These are phyloP conservation scores for Neurospora tetraspora DNA, from an alignment of 495 filamentous ascomycete genomes.

Conservation along the genomic window DNA sequence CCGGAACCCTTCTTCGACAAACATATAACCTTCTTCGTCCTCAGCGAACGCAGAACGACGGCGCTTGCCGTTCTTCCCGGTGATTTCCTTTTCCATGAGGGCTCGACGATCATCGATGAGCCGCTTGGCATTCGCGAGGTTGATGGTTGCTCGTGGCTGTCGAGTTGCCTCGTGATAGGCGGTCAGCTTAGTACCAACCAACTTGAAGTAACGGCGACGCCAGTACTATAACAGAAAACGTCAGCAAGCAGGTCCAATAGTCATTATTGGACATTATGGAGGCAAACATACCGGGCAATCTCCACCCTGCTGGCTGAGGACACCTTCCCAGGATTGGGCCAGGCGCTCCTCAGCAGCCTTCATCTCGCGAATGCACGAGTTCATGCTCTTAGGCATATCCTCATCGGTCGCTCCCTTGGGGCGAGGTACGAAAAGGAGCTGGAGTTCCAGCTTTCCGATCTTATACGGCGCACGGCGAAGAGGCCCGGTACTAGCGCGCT, in stretches of 20 bases:
- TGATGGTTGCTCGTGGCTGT: constrained; percentile 93
- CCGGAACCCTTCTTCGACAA: constrained; percentile 97
- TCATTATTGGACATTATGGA: neutral
- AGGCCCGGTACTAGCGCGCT: constrained; percentile 58
- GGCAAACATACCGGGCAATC: constrained; percentile 83
- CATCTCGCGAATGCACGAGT: constrained; percentile 82
- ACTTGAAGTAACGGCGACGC: constrained; percentile 95
- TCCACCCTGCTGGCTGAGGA: constrained; percentile 89
- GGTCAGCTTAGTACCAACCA: constrained; percentile 81
- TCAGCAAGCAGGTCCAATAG: constrained; percentile 12
- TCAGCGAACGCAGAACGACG: constrained; percentile 93
- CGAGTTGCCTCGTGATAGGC: constrained; percentile 93
- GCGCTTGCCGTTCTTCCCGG: constrained; percentile 62
- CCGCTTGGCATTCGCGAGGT: constrained; percentile 85
- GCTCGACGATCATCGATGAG: constrained; percentile 87
- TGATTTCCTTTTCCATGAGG: constrained; percentile 69
- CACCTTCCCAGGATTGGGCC: constrained; percentile 70
- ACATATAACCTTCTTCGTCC: constrained; percentile 99
- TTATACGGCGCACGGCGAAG: constrained; percentile 76
- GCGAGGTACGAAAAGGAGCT: constrained; percentile 87
- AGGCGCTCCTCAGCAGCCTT: constrained; percentile 71
- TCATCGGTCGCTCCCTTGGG: constrained; percentile 83
- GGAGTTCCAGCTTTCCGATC: constrained; percentile 85
- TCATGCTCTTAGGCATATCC: constrained; percentile 99
- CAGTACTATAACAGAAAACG: constrained; percentile 55